Percentiles rank a stretch among this genome's conserved stretches.
Conservation (phyloP, 768 basidiomycete genomes). For the Lactarius tabidus region DNA sequence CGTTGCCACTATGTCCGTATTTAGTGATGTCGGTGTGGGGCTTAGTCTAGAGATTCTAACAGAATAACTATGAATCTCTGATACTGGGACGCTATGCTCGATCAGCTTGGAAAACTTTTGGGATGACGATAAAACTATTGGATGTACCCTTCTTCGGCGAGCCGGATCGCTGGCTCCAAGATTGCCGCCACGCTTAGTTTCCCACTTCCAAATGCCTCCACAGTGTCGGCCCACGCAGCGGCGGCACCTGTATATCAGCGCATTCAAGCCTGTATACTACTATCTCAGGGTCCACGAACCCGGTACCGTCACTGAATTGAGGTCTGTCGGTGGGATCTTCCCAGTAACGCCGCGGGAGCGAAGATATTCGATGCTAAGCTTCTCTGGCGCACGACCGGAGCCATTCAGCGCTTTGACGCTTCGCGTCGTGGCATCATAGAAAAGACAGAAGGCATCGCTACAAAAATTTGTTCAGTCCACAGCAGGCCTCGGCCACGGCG, state of each 20-base stretch:
- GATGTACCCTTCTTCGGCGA: conserved; percentile 84
- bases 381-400: conserved; percentile 82
- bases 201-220: conserved; percentile 78
- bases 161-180: conserved; percentile 81
- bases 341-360: conserved; percentile 66
- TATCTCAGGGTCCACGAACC: conserved; percentile 36
- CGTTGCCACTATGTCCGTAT: conserved; percentile 44
- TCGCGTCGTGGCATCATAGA: conserved; percentile 81
- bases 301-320: conserved; percentile 91
- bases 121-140: background rate
- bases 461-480: background rate
- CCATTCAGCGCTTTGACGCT: conserved; percentile 88
- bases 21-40: conserved; percentile 9
- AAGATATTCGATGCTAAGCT: conserved; percentile 69
- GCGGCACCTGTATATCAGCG: conserved; percentile 63
- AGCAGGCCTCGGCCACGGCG: background rate
- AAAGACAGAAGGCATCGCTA: conserved; percentile 90
- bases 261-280: background rate
- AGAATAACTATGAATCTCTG: conserved; percentile 66
- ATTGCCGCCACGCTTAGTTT: conserved; percentile 63
- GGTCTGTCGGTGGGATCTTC: conserved; percentile 71
- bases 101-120: background rate
- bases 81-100: conserved; percentile 70
- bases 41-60: conserved; percentile 37
- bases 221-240: conserved; percentile 90